Evolutionary conservation across 306 rosid genomes (phyloP), one percentile per base, ranked within the genome.

Genomic region (Myrica gale): DNA sequence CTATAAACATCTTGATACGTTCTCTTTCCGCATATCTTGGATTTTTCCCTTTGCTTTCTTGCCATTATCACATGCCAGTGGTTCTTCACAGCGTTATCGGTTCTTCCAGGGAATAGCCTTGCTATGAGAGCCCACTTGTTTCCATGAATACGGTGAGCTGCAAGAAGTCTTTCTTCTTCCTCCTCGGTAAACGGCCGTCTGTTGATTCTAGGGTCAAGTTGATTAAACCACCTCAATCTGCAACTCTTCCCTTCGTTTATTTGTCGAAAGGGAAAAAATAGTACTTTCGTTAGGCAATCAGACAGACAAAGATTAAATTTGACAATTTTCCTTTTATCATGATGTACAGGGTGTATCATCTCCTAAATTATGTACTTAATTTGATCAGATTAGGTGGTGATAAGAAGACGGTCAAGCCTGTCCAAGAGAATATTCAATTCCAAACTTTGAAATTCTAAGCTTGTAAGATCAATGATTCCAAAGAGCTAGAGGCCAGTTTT

Each of bases 21-120:
- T 84, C 88, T 85, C 63, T 90, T 88, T 37, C 88, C 90, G 53
- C 90, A 84, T 12, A 85, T 42, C 87, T 92, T 94, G 43, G 98
- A 92, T 11, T 90, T 93, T 74, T 94, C 96, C 81, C 97, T 88
- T 84, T 95, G 96, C 61, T 88, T 89, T 74, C 99, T 84, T 11
- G 99, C 99, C 97, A 90, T 92, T 6, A 96, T 84, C 50, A 96
- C 99, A 56, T 96, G 99, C 99, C 99, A 96, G 58, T 96, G 99
- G 54, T 96, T 96, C 90, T 96, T 96, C 65, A 96, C 99, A 23
- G 99, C 93, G 60, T 96, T 96, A 66, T 92, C 99, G 0, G 99
- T 96, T 66, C 99, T 77, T 11, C 99, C 97, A 0, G 97, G 97
- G 68, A 96, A 96, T 9, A 92, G 87, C 71, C 99, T 88, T 5